phyloP scores from a whole-genome alignment of 768 basidiomycete species.

The Sporobolomyces pararoseus region DNA sequence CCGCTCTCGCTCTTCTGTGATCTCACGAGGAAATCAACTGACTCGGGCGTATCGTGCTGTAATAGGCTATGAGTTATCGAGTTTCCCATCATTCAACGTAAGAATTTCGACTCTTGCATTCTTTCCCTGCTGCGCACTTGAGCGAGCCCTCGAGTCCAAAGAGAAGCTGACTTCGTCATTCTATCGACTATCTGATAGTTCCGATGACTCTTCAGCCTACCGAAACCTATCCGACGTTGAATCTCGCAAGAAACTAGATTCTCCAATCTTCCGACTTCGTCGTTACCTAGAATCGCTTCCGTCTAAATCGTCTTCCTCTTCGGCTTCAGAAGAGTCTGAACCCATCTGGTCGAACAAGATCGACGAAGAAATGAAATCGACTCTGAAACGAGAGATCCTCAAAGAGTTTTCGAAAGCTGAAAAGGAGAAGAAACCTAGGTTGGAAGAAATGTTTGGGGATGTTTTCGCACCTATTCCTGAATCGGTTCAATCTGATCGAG shows the following conservation, averaged over 20 bases:
- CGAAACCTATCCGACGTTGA: slow-evolving; percentile 84
- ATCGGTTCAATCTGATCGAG: slow-evolving; percentile 59
- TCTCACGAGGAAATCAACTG: too few relatives aligned
- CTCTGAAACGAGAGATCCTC: slow-evolving; percentile 70
- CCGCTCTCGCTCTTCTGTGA: background rate
- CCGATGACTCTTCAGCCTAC: slow-evolving; percentile 93
- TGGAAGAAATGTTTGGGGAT: slow-evolving; percentile 80
- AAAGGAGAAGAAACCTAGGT: slow-evolving; percentile 61
- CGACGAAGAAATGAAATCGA: slow-evolving; percentile 67
- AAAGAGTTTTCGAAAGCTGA: slow-evolving; percentile 74
- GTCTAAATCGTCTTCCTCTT: background rate
- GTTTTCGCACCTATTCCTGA: slow-evolving; percentile 59
- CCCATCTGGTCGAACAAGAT: slow-evolving; percentile 74
- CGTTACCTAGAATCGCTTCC: slow-evolving; percentile 66
- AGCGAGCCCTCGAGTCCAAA: too few relatives aligned
- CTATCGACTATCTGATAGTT: slow-evolving; percentile 63
- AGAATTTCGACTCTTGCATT: background rate
- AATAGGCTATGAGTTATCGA: slow-evolving; percentile 50
- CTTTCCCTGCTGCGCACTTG: background rate
- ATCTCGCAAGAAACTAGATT: slow-evolving; percentile 71
- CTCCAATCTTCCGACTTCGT: slow-evolving; percentile 56
- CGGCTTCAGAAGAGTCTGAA: background rate
- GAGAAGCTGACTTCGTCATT: background rate
- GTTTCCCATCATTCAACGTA: slow-evolving; percentile 85
- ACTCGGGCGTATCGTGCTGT: too few relatives aligned